These are phyloP conservation scores for Cladophialophora psammophila DNA, from an alignment of 2,329 filamentous ascomycete genomes.

Conservation along the genomic window DNA sequence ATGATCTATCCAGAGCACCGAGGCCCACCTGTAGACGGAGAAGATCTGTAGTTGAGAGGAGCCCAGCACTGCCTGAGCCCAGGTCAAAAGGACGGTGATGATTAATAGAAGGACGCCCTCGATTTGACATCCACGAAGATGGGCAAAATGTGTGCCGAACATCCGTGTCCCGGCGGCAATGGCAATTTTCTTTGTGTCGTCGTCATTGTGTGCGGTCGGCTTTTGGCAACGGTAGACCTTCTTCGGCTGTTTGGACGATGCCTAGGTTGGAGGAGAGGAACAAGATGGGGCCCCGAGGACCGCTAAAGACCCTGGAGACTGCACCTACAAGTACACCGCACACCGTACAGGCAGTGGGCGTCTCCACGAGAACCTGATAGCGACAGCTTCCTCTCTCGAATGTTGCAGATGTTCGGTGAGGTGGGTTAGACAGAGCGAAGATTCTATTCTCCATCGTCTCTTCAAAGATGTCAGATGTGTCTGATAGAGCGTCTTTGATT, in stretches of 20 bases:
- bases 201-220: background rate
- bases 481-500: background rate
- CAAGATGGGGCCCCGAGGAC: no score
- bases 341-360: background rate
- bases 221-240: background rate
- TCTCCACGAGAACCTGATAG: no score
- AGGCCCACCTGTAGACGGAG: background rate
- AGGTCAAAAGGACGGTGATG: background rate
- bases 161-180: background rate
- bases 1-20: background rate
- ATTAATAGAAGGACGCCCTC: background rate
- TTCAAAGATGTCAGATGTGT: background rate
- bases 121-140: no score
- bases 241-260: background rate
- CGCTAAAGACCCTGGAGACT: background rate
- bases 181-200: background rate
- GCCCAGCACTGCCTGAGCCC: background rate
- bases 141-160: background rate
- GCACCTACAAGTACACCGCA: background rate
- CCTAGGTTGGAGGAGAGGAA: no score
- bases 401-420: background rate
- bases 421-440: background rate
- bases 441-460: background rate
- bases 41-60: background rate
- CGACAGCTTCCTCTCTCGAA: no score